A percentile compares a stretch with the other conserved stretches of the same genome.
These are phyloP conservation scores for Nematocida minor DNA, from an alignment of 371 early-diverging fungal species.

Conservation along the genomic window DNA sequence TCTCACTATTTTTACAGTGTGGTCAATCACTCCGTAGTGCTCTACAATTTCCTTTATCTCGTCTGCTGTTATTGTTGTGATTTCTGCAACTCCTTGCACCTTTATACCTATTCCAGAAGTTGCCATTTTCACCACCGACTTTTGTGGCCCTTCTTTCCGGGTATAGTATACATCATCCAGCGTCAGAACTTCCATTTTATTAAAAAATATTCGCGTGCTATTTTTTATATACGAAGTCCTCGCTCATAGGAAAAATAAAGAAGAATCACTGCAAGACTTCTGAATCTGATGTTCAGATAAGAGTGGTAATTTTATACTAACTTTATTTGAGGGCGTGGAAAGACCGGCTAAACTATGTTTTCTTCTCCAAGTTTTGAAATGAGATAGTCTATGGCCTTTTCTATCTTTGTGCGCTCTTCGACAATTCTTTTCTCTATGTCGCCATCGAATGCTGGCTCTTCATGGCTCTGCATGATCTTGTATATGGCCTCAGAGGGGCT, in stretches of 20 bases:
- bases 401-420: slow-evolving; percentile 15
- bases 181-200: slow-evolving; percentile 58
- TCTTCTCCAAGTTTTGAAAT: slow-evolving; percentile 21
- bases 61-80: slow-evolving; percentile 51
- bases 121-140: slow-evolving; percentile 56
- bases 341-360: too few species aligned
- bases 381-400: slow-evolving; percentile 42
- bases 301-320: too few species aligned
- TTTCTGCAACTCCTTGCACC: neutral
- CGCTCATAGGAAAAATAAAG: too few species aligned
- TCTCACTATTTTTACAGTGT: slow-evolving; percentile 50
- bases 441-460: slow-evolving; percentile 3
- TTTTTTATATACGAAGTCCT: neutral
- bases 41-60: slow-evolving; percentile 60
- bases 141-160: slow-evolving; percentile 6
- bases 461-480: slow-evolving; percentile 18
- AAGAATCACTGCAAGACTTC: too few species aligned
- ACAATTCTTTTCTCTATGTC: neutral
- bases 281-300: too few species aligned
- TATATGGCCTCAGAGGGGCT: slow-evolving; percentile 45
- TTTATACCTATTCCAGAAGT: slow-evolving; percentile 62
- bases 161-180: slow-evolving; percentile 47
- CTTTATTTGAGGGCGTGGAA: too few species aligned
- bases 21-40: slow-evolving; percentile 53
- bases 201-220: slow-evolving; percentile 4